A percentile compares a stretch with the other conserved stretches of the same genome.
Evolutionary conservation across 1,284 basidiomycete species (phyloP).

Genomic region (Lentinula novae-zelandiae): DNA sequence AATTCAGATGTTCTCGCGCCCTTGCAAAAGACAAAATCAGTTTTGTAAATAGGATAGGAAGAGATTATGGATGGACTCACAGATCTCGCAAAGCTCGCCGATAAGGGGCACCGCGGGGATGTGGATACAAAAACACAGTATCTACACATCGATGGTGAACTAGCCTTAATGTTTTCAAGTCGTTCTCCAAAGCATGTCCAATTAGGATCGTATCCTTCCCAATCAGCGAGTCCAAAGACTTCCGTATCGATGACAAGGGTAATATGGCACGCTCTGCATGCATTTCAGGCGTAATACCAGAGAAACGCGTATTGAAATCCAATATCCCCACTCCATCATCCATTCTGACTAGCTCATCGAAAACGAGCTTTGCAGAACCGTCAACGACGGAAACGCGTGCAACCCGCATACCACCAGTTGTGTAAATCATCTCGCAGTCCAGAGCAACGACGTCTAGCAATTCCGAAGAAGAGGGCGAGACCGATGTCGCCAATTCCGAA

Average conservation of each 20-base stretch:
- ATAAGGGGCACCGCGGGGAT: conserved; percentile 74
- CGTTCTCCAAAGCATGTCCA: conserved; percentile 87
- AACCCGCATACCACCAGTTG: conserved; percentile 83
- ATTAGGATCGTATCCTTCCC: conserved; percentile 78
- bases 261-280: conserved; percentile 54
- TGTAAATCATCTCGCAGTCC: conserved; percentile 94
- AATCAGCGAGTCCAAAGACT: conserved; percentile 66
- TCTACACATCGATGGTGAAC: conserved; percentile 82
- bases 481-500: conserved; percentile 35
- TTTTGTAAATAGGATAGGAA: background rate
- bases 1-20: conserved; percentile 59
- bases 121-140: conserved; percentile 82
- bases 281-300: conserved; percentile 70
- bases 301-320: conserved; percentile 92
- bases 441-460: conserved; percentile 75
- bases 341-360: conserved; percentile 83
- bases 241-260: conserved; percentile 63
- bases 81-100: conserved; percentile 75
- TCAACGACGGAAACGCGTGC: conserved; percentile 87
- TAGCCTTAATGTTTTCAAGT: conserved; percentile 82
- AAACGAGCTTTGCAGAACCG: conserved; percentile 63
- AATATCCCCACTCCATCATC: conserved; percentile 74
- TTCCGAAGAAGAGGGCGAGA: conserved; percentile 26
- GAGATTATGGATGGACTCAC: conserved; percentile 40
- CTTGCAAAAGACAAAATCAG: conserved; percentile 6